A percentile compares a stretch with the other conserved stretches of the same genome.
Evolutionary conservation across 495 filamentous ascomycete species (phyloP).

Genomic region (Entonaema liquescens): DNA sequence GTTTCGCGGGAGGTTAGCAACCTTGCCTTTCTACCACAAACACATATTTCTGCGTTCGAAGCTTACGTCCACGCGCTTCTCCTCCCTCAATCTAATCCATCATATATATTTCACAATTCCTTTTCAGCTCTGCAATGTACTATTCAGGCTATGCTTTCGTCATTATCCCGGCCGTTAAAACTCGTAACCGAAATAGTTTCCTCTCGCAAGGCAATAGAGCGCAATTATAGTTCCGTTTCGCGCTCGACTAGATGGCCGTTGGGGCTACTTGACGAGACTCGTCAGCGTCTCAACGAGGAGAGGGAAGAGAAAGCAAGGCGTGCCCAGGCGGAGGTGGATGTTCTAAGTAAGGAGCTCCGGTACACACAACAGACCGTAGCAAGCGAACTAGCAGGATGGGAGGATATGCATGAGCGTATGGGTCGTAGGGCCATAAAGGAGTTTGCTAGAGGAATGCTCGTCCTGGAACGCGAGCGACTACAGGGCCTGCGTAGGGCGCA

Average conservation of each 20-base stretch:
- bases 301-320: constrained; percentile 76
- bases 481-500: constrained; percentile 83
- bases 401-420: constrained; percentile 82
- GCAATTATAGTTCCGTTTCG: constrained; percentile 74
- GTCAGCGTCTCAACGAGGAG: constrained; percentile 80
- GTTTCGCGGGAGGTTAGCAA: constrained; percentile 65
- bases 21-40: constrained; percentile 70
- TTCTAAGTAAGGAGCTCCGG: constrained; percentile 77
- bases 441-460: constrained; percentile 79
- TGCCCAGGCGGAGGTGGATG: constrained; percentile 69
- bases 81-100: constrained; percentile 77
- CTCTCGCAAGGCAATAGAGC: constrained; percentile 73
- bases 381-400: constrained; percentile 90
- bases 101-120: constrained; percentile 74
- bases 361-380: constrained; percentile 96
- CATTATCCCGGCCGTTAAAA: constrained; percentile 81
- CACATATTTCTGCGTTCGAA: constrained; percentile 74
- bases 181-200: constrained; percentile 75
- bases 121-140: constrained; percentile 80
- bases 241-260: constrained; percentile 81
- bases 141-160: constrained; percentile 78
- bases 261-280: constrained; percentile 87
- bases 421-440: constrained; percentile 76
- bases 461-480: constrained; percentile 78
- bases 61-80: constrained; percentile 73